Evolutionary conservation across 2,329 filamentous ascomycete species (phyloP).

Genomic region (Endocalyx cinctus): DNA sequence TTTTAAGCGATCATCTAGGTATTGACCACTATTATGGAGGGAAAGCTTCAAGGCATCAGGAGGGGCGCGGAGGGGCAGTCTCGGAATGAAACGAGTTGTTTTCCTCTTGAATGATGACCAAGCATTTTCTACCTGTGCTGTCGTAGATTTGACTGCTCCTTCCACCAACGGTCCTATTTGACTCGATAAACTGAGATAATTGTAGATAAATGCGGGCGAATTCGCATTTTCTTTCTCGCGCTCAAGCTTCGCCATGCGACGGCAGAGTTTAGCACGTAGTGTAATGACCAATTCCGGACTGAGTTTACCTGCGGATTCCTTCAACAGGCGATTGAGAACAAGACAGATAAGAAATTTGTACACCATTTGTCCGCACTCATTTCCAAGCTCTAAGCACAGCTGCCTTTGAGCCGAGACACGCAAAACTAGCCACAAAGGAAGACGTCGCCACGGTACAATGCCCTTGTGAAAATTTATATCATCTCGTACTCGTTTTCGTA

Average conservation of each 20-base stretch:
- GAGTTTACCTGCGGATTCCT: conserved; percentile 28
- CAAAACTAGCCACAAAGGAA: conserved; percentile 57
- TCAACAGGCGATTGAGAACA: conserved; percentile 42
- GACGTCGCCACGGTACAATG: conserved; percentile 56
- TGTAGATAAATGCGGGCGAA: conserved; percentile 2
- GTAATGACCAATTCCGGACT: conserved; percentile 30
- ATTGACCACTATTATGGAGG: too few relatives aligned
- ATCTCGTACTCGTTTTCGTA: conserved; percentile 58
- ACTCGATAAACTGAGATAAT: background rate
- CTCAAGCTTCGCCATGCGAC: conserved; percentile 56
- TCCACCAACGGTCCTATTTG: background rate
- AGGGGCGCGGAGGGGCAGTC: background rate
- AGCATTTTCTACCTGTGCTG: background rate
- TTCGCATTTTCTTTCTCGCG: background rate
- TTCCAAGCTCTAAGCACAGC: conserved; percentile 36
- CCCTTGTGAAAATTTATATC: conserved; percentile 50
- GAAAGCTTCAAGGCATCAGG: background rate
- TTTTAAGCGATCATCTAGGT: background rate
- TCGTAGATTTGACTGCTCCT: background rate
- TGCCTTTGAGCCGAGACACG: conserved; percentile 53
- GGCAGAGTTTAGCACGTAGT: conserved; percentile 49
- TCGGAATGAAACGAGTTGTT: background rate
- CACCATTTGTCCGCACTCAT: conserved; percentile 36
- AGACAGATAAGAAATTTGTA: conserved; percentile 55
- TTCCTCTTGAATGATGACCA: background rate